These are phyloP conservation scores for Coemansia nantahalensis DNA, from an alignment of 192 early-diverging fungal species.

Conservation along the genomic window DNA sequence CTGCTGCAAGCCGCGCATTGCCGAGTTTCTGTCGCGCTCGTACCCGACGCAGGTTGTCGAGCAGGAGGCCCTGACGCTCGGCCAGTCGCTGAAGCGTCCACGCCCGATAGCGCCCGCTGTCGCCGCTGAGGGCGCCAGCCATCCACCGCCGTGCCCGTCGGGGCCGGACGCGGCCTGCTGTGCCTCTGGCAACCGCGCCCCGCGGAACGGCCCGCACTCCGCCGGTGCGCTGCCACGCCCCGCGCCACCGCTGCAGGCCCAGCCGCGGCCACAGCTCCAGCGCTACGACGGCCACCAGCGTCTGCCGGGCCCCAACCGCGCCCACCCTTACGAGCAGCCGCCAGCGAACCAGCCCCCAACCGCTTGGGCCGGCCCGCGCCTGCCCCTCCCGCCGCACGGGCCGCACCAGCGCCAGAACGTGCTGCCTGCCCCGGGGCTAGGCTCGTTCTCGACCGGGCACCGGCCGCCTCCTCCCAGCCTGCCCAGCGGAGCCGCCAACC, in stretches of 20 bases:
- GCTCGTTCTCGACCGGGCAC: too few relatives aligned
- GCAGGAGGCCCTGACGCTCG: slow-evolving; percentile 24
- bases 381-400: too few relatives aligned
- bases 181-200: not conserved
- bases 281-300: too few relatives aligned
- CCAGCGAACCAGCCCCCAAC: too few relatives aligned
- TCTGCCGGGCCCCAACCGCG: too few relatives aligned
- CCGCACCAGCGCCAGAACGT: too few relatives aligned
- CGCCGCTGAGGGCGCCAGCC: too few relatives aligned
- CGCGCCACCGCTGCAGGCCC: too few relatives aligned
- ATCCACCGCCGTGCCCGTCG: slow-evolving; percentile 1
- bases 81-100: slow-evolving; percentile 7
- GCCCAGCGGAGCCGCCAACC: slow-evolving; percentile 1
- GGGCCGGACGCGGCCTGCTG: slow-evolving; percentile 9
- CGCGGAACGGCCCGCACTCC: not conserved
- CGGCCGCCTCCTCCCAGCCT: not conserved
- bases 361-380: too few relatives aligned
- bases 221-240: too few relatives aligned
- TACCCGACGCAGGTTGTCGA: slow-evolving; percentile 36
- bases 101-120: not conserved
- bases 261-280: not conserved
- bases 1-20: slow-evolving; percentile 46
- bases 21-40: slow-evolving; percentile 32
- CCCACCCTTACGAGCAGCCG: too few relatives aligned
- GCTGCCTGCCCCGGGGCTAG: too few relatives aligned